phyloP scores from a whole-genome alignment of 2,329 filamentous ascomycete species.

The Pseudogymnoascus sp. region DNA sequence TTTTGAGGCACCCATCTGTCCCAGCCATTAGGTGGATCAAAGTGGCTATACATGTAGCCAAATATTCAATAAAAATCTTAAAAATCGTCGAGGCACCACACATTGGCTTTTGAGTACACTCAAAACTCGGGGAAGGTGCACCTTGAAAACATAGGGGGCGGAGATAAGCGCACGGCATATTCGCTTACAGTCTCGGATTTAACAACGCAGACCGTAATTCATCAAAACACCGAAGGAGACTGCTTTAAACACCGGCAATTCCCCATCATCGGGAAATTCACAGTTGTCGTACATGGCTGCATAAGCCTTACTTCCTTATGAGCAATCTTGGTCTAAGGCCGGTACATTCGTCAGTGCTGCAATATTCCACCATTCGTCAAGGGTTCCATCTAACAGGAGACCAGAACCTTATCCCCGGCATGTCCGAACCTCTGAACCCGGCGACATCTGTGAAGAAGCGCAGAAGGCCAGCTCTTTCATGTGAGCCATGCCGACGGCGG shows the following conservation, averaged over 20 bases:
- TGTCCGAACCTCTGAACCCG: neutral
- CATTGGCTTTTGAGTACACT: neutral
- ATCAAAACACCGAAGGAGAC: neutral
- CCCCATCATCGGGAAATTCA: neutral
- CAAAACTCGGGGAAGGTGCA: neutral
- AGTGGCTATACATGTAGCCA: neutral
- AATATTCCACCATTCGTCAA: neutral
- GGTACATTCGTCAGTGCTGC: neutral
- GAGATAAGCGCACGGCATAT: neutral
- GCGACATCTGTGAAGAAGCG: slow-evolving; percentile 17
- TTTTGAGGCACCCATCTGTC: neutral
- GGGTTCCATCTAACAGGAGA: neutral
- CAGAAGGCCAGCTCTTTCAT: slow-evolving; percentile 32
- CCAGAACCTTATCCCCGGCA: neutral
- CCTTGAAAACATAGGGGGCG: neutral
- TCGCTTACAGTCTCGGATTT: neutral
- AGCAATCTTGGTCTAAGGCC: neutral
- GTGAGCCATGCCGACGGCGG: slow-evolving; percentile 35
- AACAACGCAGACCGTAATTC: neutral
- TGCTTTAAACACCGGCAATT: neutral
- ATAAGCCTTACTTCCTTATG: neutral
- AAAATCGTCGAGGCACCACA: neutral
- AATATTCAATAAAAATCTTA: neutral
- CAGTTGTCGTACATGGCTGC: neutral
- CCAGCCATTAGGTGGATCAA: neutral